Base-by-base conservation (phyloP, 2,329 filamentous ascomycete species). In the Chrysosporium keratinophilum region DNA sequence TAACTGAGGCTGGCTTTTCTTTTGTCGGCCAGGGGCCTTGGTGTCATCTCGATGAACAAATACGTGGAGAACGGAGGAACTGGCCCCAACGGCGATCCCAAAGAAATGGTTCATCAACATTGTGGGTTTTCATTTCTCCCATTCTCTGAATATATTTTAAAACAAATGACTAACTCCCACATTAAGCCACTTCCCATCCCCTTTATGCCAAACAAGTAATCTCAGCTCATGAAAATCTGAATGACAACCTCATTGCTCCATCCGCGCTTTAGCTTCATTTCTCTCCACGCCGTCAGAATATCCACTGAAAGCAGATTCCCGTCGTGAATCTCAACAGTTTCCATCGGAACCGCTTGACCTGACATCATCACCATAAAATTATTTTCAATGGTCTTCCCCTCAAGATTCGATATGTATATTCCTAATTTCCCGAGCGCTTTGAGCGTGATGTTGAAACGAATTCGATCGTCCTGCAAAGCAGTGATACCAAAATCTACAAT, bases 181-280 rank as follows among this genome's bases (percentile, higher is more conserved):
- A 17, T 41, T 6, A 2, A 9, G n/a, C 2, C 39, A 17, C 6
- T 41, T 41, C 19, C 15, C 37, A 40, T 14, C 4, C 37, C n/a
- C 15, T 41, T 17, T 6, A 3, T 17, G 14, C 39, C 23, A 7
- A 28, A 4, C 7, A 28, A 28, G 3, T 28, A 28, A 4, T 7
- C 23, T 46, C 35, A 70, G 14, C 59, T 61, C 28, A 78, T 65
- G 57, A 77, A 83, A 4, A 88, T 67, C 65, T 83, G 83, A 41
- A 94, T 72, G 57, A 80, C 76, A 37, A 89, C 78, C 67, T 94
- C 87, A 65, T 95, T 95, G 59, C 82, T 84, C 84, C 87, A 94
- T 6, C 84, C 82, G 37, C 80, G 77, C 55, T 81, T 72, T 53
- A 93, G 74, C 0, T 76, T 78, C 73, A 89, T 77, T 62, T 87